A percentile compares a stretch with the other conserved stretches of the same genome.
Evolutionary conservation across 805 yeast species (phyloP).

Genomic region (Danielozyma ontarioensis): DNA sequence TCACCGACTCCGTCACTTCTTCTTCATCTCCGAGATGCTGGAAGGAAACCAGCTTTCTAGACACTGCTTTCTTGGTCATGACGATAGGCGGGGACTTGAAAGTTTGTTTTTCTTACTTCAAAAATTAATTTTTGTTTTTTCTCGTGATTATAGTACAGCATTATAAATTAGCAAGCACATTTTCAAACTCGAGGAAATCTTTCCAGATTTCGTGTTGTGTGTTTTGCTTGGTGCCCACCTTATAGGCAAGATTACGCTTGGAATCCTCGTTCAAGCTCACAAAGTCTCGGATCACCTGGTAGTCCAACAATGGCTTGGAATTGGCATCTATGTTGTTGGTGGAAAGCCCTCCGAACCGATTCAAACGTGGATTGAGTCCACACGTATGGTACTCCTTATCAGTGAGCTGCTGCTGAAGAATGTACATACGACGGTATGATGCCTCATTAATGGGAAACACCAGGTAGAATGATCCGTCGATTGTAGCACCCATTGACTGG

Average conservation of each 20-base stretch:
- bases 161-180: conserved; percentile 24
- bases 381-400: conserved; percentile 71
- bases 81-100: not conserved
- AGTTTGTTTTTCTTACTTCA: not conserved
- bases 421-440: conserved; percentile 73
- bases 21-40: not conserved
- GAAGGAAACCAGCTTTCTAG: not conserved
- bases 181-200: conserved; percentile 57
- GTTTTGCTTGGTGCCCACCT: conserved; percentile 47
- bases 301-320: conserved; percentile 62
- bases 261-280: conserved; percentile 53
- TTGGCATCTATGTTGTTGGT: conserved; percentile 31
- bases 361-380: conserved; percentile 78
- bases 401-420: conserved; percentile 79
- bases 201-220: conserved; percentile 61
- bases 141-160: not conserved
- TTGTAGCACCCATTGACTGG: conserved; percentile 65
- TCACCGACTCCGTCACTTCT: not conserved
- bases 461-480: conserved; percentile 74
- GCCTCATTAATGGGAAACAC: conserved; percentile 73
- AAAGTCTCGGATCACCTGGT: conserved; percentile 50
- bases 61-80: not conserved
- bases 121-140: no score
- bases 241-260: conserved; percentile 48
- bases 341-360: conserved; percentile 45